Conservation (phyloP, 805 yeast species). For the Hanseniaspora guilliermondii region DNA sequence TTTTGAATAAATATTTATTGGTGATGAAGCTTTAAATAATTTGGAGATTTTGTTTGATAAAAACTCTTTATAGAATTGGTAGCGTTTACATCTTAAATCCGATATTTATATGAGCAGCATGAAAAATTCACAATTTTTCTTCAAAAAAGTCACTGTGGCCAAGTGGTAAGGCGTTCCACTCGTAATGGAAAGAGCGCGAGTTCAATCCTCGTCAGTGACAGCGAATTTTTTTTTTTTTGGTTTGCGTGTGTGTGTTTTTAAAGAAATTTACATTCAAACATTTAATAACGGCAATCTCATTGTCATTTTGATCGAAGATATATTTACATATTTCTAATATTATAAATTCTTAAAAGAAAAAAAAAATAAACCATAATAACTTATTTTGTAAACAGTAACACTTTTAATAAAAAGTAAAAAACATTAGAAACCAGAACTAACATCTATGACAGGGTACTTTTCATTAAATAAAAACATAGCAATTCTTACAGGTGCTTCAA, state of each 20-base stretch:
- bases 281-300: too few species aligned
- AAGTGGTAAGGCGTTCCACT: constrained; percentile 31
- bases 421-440: neutral
- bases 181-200: constrained; percentile 34
- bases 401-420: neutral
- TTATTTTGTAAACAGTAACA: too few species aligned
- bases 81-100: neutral
- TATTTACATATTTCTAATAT: too few species aligned
- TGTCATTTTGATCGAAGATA: too few species aligned
- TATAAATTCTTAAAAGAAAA: too few species aligned
- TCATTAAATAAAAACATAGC: constrained; percentile 11
- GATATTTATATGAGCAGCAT: neutral
- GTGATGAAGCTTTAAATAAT: too few species aligned
- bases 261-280: too few species aligned
- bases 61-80: neutral
- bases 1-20: too few species aligned
- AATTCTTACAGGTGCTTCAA: constrained; percentile 26
- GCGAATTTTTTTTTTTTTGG: neutral
- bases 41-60: neutral
- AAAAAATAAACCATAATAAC: too few species aligned
- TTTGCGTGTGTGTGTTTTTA: neutral
- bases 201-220: constrained; percentile 46
- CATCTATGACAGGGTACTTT: neutral
- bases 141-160: constrained; percentile 36
- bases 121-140: neutral